A percentile compares a stretch with the other conserved stretches of the same genome.
Evolutionary conservation across 305 asterid genomes (phyloP).

Genomic region (Rubia occidens): DNA sequence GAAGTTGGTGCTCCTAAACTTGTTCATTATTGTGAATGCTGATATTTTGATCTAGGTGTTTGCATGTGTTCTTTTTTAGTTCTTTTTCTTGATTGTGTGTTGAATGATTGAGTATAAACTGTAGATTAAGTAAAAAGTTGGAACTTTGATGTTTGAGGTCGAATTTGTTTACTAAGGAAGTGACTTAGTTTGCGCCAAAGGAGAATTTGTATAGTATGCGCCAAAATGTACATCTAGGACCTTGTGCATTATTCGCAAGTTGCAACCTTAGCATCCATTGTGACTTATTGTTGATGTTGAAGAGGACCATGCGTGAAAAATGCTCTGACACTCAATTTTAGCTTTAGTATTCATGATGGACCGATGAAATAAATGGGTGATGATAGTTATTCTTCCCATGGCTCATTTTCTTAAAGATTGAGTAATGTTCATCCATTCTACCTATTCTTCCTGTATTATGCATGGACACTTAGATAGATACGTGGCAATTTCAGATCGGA

Average conservation of each 20-base stretch:
- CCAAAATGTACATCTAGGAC: background rate
- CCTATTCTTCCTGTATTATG: background rate
- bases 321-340: background rate
- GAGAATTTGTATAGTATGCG: background rate
- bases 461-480: background rate
- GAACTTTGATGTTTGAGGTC: background rate
- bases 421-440: background rate
- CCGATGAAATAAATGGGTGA: background rate
- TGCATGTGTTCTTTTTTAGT: background rate
- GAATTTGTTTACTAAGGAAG: background rate
- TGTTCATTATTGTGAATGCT: background rate
- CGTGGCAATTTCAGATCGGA: background rate
- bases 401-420: background rate
- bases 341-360: background rate
- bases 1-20: background rate
- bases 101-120: background rate
- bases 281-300: background rate
- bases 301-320: background rate
- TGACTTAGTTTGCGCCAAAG: background rate
- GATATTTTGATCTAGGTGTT: background rate
- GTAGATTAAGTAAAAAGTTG: background rate
- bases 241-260: background rate
- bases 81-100: background rate
- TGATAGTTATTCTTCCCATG: background rate
- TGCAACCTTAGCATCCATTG: slow-evolving; percentile 10